A percentile compares a stretch with the other conserved stretches of the same genome.
Evolutionary conservation across 2,329 filamentous ascomycete species (phyloP).

Genomic region (Rhynchosporium secalis): DNA sequence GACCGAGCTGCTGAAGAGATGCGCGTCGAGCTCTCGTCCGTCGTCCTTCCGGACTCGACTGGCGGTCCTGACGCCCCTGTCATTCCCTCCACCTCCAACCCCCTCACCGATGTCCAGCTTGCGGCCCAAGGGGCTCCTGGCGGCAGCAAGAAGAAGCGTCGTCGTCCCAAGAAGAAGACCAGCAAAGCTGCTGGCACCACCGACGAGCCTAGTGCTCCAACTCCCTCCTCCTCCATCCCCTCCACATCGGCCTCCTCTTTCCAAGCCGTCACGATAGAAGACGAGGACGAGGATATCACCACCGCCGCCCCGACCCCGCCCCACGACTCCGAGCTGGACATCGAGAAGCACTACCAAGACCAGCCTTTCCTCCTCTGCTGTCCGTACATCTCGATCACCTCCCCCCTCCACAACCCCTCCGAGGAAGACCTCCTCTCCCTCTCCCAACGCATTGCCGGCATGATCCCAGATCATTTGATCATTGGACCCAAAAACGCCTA

Average conservation of each 20-base stretch:
- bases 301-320: neutral
- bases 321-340: too few species aligned
- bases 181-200: neutral
- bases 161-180: slow-evolving; percentile 3
- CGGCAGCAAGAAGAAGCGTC: slow-evolving; percentile 6
- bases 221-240: neutral
- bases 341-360: slow-evolving; percentile 2
- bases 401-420: neutral
- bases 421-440: neutral
- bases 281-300: neutral
- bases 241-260: neutral
- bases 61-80: neutral
- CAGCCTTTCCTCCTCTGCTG: slow-evolving; percentile 9
- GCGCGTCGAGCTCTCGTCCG: too few species aligned
- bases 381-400: neutral
- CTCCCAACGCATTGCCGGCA: neutral
- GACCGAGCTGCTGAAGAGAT: neutral
- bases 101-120: slow-evolving; percentile 1
- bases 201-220: neutral
- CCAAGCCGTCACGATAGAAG: neutral
- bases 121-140: neutral
- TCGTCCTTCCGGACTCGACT: neutral
- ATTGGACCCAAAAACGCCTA: neutral
- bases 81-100: neutral
- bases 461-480: neutral